Evolutionary conservation across 257 asterid species (phyloP).

Genomic region (Lycium ferocissimum): DNA sequence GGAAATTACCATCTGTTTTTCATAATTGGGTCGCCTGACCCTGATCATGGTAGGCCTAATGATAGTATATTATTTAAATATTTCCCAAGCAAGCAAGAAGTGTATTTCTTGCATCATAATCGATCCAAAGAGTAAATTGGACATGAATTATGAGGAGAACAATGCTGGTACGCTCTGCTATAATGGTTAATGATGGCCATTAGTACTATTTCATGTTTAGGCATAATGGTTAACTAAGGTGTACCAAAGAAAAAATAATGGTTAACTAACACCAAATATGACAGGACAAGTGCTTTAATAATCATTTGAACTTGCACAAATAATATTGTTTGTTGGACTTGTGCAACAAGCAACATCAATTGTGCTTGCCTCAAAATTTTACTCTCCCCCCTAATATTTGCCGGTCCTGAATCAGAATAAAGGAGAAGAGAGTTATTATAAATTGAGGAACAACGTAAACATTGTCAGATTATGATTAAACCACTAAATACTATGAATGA

Average conservation of each 20-base stretch:
- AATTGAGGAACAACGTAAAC: too few species aligned
- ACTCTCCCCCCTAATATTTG: not conserved
- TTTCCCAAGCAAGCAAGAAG: not conserved
- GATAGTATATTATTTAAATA: constrained; percentile 13
- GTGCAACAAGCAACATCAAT: constrained; percentile 19
- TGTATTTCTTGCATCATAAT: constrained; percentile 19
- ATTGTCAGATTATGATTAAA: too few species aligned
- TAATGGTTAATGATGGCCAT: constrained; percentile 14
- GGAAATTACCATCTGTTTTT: constrained; percentile 19
- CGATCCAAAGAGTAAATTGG: constrained; percentile 6
- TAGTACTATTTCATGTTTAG: constrained; percentile 28
- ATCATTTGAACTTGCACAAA: constrained; percentile 14
- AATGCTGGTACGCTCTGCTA: not conserved
- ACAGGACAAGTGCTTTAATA: constrained; percentile 16
- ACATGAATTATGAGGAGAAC: not conserved
- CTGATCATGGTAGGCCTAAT: not conserved
- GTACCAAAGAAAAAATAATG: not conserved
- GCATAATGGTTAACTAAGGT: constrained; percentile 11
- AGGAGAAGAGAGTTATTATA: too few species aligned
- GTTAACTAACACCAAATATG: constrained; percentile 4
- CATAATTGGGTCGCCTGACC: not conserved
- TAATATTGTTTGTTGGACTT: constrained; percentile 12
- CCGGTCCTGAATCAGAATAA: too few species aligned
- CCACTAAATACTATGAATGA: too few species aligned
- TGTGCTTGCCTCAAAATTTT: not conserved